A percentile compares a stretch with the other conserved stretches of the same genome.
Conservation (phyloP, 768 basidiomycete species). For the Galerina marginata region DNA sequence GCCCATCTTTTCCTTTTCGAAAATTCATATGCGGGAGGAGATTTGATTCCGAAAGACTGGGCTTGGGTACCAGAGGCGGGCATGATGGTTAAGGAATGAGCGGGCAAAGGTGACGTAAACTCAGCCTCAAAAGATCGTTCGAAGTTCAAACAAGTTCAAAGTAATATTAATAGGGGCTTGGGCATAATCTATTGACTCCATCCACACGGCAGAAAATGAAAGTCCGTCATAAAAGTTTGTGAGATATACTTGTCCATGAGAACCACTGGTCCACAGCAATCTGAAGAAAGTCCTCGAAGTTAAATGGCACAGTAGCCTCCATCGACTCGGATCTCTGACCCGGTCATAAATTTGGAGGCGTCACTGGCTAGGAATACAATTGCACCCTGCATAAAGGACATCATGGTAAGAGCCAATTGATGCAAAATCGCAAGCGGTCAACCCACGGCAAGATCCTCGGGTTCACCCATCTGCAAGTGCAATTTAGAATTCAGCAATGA, state of each 20-base stretch:
- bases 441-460: conserved; percentile 83
- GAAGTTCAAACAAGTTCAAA: too few relatives aligned
- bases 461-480: conserved; percentile 76
- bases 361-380: conserved; percentile 91
- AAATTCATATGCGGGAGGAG: conserved; percentile 68
- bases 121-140: too few relatives aligned
- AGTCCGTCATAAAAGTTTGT: background rate
- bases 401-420: conserved; percentile 2
- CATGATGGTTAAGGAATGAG: conserved; percentile 15
- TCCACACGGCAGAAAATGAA: background rate
- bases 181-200: too few relatives aligned
- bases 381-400: conserved; percentile 60
- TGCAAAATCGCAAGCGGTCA: background rate
- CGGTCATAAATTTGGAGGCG: conserved; percentile 90
- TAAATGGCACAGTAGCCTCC: conserved; percentile 85
- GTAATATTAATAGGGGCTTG: too few relatives aligned
- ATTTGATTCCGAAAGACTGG: conserved; percentile 17
- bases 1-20: conserved; percentile 89
- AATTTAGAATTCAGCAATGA: background rate
- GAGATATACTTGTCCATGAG: background rate
- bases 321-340: conserved; percentile 83
- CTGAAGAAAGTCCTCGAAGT: background rate
- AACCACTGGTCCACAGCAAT: background rate
- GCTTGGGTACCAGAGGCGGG: conserved; percentile 15
- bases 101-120: background rate